These are phyloP conservation scores for Cryptosporidium ubiquitum DNA, from an alignment of 169 alveolate species.

Conservation along the genomic window DNA sequence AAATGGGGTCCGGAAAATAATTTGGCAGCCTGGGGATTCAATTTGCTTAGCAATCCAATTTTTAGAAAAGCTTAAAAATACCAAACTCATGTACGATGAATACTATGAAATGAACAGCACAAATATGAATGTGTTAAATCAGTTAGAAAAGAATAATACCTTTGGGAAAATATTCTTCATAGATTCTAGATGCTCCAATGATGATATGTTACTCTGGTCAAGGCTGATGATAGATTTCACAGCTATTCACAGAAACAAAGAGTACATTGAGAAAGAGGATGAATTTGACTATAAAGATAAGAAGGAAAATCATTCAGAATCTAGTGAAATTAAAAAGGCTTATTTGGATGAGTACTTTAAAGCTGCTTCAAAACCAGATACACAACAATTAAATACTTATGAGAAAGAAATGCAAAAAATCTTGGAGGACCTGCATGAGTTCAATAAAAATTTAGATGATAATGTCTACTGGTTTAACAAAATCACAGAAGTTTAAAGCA, in stretches of 20 bases:
- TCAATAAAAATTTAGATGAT: neutral
- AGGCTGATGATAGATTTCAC: conserved; percentile 51
- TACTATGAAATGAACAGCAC: neutral
- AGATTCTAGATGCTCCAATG: conserved; percentile 28
- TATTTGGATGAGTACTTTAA: neutral
- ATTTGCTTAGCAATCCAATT: conserved; percentile 62
- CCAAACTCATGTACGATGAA: conserved; percentile 48
- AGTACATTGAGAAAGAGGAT: conserved; percentile 57
- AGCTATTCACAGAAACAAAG: conserved; percentile 44
- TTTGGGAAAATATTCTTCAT: conserved; percentile 47
- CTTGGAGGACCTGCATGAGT: neutral
- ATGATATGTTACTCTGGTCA: conserved; percentile 62
- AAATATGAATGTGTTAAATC: neutral
- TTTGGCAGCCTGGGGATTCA: conserved; percentile 64
- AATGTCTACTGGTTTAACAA: conserved; percentile 10
- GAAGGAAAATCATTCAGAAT: neutral
- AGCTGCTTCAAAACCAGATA: neutral
- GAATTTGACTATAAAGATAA: conserved; percentile 28
- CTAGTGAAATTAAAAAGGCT: neutral
- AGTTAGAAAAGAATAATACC: neutral
- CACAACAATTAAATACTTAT: neutral
- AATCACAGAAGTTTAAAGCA: neutral
- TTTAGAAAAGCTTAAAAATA: conserved; percentile 12
- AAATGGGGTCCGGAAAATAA: conserved; percentile 29
- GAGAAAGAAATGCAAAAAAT: neutral